A percentile compares a stretch with the other conserved stretches of the same genome.
Conservation (phyloP, 2,329 filamentous ascomycete species). For the Curvularia sp. region DNA sequence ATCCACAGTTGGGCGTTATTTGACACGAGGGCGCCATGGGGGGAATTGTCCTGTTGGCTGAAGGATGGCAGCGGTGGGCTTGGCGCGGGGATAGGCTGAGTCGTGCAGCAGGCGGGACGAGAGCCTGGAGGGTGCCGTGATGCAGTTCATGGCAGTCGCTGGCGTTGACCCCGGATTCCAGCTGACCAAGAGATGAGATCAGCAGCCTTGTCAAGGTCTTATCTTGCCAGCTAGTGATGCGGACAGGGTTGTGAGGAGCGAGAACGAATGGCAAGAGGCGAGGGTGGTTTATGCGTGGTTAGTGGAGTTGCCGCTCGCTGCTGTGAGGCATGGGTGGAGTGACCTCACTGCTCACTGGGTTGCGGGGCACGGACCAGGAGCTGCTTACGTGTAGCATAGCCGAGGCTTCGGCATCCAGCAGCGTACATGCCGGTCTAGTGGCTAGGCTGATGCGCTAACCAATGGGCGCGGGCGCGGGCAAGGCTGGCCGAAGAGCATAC, state of each 20-base stretch:
- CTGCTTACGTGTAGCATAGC: conserved; percentile 28
- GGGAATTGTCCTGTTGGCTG: conserved; percentile 15
- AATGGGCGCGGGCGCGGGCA: not conserved
- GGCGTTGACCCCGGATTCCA: conserved; percentile 27
- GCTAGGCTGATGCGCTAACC: not conserved
- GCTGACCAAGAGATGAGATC: conserved; percentile 29
- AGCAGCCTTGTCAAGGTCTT: conserved; percentile 21
- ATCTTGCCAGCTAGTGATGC: conserved; percentile 20
- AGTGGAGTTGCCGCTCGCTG: conserved; percentile 11
- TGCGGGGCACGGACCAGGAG: conserved; percentile 16
- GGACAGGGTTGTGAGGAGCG: conserved; percentile 10
- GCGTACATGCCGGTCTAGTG: conserved; percentile 27
- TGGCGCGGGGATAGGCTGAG: conserved; percentile 13
- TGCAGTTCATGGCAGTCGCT: conserved; percentile 12
- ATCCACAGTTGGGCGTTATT: conserved; percentile 13
- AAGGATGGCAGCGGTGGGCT: conserved; percentile 3
- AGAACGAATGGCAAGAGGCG: not conserved
- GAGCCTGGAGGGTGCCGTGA: conserved; percentile 12
- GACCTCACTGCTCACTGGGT: conserved; percentile 5
- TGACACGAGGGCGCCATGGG: conserved; percentile 4
- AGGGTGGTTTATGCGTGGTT: not conserved
- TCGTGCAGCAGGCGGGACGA: conserved; percentile 22
- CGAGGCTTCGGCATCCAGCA: conserved; percentile 20
- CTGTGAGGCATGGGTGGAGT: conserved; percentile 12
- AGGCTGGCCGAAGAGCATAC: not conserved